Base-by-base conservation (phyloP, 345 rosid species). In the Anastatica hierochuntica region DNA sequence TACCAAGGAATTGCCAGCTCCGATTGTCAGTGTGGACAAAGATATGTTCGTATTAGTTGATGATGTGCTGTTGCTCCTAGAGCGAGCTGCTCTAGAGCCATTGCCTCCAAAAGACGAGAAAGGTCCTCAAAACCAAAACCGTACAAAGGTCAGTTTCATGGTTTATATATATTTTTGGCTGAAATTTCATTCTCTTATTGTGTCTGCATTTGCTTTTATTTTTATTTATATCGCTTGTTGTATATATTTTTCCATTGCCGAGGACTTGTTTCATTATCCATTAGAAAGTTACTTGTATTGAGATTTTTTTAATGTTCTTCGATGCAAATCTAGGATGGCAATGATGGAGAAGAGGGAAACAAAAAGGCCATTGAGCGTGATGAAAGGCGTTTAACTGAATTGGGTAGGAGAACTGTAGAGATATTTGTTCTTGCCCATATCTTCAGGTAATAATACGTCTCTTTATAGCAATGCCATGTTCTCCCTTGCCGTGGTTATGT, bases 391-490 rank as follows among this genome's bases (percentile, higher is more conserved):
- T 85, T 92, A 53, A 92, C 95, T 15, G 98, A 85, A 50, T 56
- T 85, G 71, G 98, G 98, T 43, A 84, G 95, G 42, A 77, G 98
- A 73, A 92, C 98, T 2, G 84, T 92, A 74, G 98, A 92, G 72
- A 85, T 81, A 74, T 92, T 76, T 92, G 85, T 79, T 41, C 90
- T 92, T 47, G 77, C 86, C 26, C 98, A 92, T 72, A 88, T 92
- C 67, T 92, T 88, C 78, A 79, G 88, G 98, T 92, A 72, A 46
- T 11, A 58, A 49, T 65, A 36, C 58, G n/a, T 26, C 12, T 35
- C 26, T 27, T 1, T 53, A 31, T 0, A 11, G 8, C 31, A 31
- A 29, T 27, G 2, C 55, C 19, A 36, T 66, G 14, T 45, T 10
- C 35, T 44, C 40, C 19, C 18, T 34, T 65, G 18, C 0, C 47